A percentile compares a stretch with the other conserved stretches of the same genome.
These are phyloP conservation scores for Fusarium sp. DNA, from an alignment of 2,329 filamentous ascomycete genomes.

Conservation along the genomic window DNA sequence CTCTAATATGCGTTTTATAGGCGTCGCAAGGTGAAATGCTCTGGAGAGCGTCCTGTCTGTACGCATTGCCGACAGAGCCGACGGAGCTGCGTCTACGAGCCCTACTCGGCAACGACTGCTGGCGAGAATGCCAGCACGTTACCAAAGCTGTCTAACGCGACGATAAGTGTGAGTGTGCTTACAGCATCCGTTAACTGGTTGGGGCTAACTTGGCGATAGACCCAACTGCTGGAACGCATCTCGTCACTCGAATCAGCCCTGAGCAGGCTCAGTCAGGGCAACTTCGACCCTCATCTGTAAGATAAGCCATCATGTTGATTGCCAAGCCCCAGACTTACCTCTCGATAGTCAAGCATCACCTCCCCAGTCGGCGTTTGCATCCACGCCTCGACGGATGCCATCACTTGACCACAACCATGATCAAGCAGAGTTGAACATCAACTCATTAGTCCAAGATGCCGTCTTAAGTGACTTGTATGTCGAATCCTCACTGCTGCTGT, in stretches of 20 bases:
- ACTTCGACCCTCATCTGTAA: conserved; percentile 10
- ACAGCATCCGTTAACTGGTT: background rate
- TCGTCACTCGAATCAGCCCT: conserved; percentile 14
- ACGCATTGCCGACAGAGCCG: conserved; percentile 27
- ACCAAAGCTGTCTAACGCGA: background rate
- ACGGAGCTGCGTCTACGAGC: conserved; percentile 24
- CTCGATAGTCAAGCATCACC: background rate
- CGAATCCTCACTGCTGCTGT: background rate
- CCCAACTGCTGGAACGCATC: conserved; percentile 18
- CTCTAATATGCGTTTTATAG: background rate
- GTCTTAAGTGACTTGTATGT: background rate
- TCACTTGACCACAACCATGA: background rate
- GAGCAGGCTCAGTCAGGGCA: conserved; percentile 17
- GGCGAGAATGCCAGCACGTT: background rate
- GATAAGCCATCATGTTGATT: background rate
- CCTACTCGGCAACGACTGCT: conserved; percentile 10
- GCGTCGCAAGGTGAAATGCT: conserved; percentile 37
- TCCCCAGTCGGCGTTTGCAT: background rate
- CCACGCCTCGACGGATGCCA: conserved; percentile 8
- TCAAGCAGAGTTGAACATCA: background rate
- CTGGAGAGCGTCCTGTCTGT: conserved; percentile 31
- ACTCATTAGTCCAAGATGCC: background rate
- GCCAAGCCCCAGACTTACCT: background rate
- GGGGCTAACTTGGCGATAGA: background rate
- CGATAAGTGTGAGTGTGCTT: conserved; percentile 2